phyloP scores from a whole-genome alignment of 2,329 filamentous ascomycete genomes.

The Alternaria sp. region DNA sequence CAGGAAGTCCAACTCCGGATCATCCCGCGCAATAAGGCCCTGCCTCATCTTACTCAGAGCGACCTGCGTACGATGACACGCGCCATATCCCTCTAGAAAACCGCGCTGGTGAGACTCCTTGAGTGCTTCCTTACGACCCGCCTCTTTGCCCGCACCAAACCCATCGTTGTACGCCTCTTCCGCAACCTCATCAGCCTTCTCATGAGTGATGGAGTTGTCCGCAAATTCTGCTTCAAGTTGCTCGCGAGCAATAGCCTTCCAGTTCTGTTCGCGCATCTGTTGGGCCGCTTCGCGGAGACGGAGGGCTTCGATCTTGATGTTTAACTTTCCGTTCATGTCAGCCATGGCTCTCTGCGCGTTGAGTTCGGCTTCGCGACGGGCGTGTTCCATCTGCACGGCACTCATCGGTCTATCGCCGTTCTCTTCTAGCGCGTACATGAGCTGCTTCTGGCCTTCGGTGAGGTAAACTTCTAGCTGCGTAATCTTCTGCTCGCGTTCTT shows the following conservation, averaged over 20 bases:
- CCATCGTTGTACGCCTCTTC: constrained; percentile 20
- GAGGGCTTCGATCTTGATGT: constrained; percentile 9
- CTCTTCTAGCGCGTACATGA: constrained; percentile 15
- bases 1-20: constrained; percentile 25
- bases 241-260: constrained; percentile 14
- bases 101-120: neutral
- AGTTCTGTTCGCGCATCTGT: constrained; percentile 26
- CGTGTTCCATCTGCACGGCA: constrained; percentile 7
- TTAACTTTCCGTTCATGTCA: constrained; percentile 10
- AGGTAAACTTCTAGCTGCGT: constrained; percentile 27
- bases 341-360: neutral
- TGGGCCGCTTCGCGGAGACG: constrained; percentile 18
- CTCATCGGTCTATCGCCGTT: constrained; percentile 14
- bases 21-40: constrained; percentile 21
- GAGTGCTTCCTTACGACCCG: neutral
- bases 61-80: constrained; percentile 14
- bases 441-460: constrained; percentile 28
- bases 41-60: constrained; percentile 16
- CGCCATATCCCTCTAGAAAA: constrained; percentile 29
- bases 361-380: constrained; percentile 12
- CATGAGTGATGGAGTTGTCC: neutral
- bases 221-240: constrained; percentile 13
- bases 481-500: constrained; percentile 17
- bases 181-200: neutral
- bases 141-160: constrained; percentile 3